Base-by-base conservation (phyloP, 345 rosid species). In the Cardiospermum halicacabum region DNA sequence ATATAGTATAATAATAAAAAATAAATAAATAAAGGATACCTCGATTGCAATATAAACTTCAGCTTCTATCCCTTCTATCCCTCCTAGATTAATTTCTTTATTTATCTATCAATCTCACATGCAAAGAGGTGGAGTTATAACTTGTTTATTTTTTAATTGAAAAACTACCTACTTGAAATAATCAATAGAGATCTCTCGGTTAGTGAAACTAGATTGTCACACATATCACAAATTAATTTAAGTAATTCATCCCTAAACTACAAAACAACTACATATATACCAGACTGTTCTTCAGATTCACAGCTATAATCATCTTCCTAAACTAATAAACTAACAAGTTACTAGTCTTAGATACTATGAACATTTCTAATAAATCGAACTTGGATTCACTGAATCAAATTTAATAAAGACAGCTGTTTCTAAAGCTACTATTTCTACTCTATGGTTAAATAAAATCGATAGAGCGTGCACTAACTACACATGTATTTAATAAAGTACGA, bases 361-460 rank as follows among this genome's bases (percentile, higher is more conserved):
- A 62, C 21, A 21, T 60, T 16, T 60, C 51, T 60, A 16, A 60
- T 42, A 42, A 31, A 49, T 21, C 49, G 25, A 64, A 36, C 32
- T 34, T 25, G 1, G 58, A 36, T 64, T 50, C 58, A 16, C 67
- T 64, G 67, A 36, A 64, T 25, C n/a, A 36, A n/a, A 36, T 34
- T 51, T 34, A 64, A 64, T 11, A 27, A 5, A n/a, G 72, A 56
- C 72, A 67, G 72, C 60, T 67, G 57, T n/a, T 27, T 16, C 22
- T 16, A 42, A 53, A 36, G 34, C 16, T 50, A 45, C 10, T n/a
- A 45, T 16, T 45, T 45, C 50, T 48, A 47, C n/a, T 61, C 59
- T 13, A 56, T 21, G 55, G 68, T 7, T 39, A 24, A 42, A 30
- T 34, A 4, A 34, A 34, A 34, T 34, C 39, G 39, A 57, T 47